Percentiles rank a stretch among this genome's conserved stretches.
Conservation (phyloP, 345 rosid species). For the Hibiscus syriacus region DNA sequence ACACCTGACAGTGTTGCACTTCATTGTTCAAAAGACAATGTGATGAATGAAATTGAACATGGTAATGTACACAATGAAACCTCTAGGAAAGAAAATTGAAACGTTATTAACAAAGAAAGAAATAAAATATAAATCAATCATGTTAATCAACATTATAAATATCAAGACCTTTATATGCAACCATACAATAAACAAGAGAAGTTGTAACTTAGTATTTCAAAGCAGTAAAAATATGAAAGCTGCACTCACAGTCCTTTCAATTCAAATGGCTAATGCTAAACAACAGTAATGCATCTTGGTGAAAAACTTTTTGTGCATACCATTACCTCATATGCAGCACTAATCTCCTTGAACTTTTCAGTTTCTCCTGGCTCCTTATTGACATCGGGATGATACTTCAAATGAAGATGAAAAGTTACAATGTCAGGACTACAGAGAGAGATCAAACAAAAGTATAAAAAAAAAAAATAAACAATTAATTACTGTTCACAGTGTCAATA, state of each 20-base stretch:
- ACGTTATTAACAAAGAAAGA: not conserved
- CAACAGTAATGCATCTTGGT: not conserved
- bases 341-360: slow-evolving; percentile 93
- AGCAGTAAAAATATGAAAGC: not conserved
- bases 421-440: slow-evolving; percentile 9
- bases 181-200: not conserved
- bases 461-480: not conserved
- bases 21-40: slow-evolving; percentile 39
- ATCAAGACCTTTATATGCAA: not conserved
- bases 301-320: slow-evolving; percentile 32
- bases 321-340: slow-evolving; percentile 99
- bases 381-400: slow-evolving; percentile 94
- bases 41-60: slow-evolving; percentile 10
- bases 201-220: not conserved
- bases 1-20: slow-evolving; percentile 68
- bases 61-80: not conserved
- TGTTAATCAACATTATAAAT: not conserved
- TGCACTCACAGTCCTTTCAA: not conserved
- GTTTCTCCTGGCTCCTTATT: slow-evolving; percentile 99
- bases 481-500: not conserved
- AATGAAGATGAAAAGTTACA: slow-evolving; percentile 11
- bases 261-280: not conserved
- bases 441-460: not conserved
- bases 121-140: not conserved
- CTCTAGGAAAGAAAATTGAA: not conserved